Percentiles rank a stretch among this genome's conserved stretches.
Evolutionary conservation across 495 filamentous ascomycete species (phyloP).

Genomic region (Haplographium delicatum): DNA sequence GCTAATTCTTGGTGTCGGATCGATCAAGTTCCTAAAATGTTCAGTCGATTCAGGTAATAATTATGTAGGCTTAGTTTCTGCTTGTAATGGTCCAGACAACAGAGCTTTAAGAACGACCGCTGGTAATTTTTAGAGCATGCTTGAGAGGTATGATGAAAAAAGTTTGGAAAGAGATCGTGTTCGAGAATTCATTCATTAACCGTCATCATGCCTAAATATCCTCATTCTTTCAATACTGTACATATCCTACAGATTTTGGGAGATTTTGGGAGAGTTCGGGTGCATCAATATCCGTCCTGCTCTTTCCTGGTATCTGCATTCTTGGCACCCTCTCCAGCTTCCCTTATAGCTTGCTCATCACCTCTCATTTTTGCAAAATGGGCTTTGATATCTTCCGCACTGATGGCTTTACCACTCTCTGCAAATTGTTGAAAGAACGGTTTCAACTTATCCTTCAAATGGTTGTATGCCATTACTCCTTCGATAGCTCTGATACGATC

Average conservation of each 20-base stretch:
- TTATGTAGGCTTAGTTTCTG: too few species aligned
- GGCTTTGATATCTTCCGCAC: conserved; percentile 89
- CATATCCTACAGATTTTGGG: conserved; percentile 3
- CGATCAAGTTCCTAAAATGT: not conserved
- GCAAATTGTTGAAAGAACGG: conserved; percentile 89
- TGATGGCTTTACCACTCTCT: conserved; percentile 77
- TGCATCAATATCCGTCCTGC: conserved; percentile 50
- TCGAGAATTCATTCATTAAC: too few species aligned
- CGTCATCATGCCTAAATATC: too few species aligned
- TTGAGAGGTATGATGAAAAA: too few species aligned
- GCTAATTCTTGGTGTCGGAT: too few species aligned
- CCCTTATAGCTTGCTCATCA: conserved; percentile 58
- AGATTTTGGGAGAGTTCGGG: too few species aligned
- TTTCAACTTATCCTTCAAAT: conserved; percentile 90
- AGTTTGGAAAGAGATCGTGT: too few species aligned
- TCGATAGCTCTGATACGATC: conserved; percentile 92
- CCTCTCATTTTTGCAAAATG: conserved; percentile 93
- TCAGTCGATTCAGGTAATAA: too few species aligned
- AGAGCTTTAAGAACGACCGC: too few species aligned
- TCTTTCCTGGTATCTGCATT: conserved; percentile 46
- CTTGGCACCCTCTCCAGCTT: conserved; percentile 39
- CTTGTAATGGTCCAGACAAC: too few species aligned
- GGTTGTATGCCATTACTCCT: conserved; percentile 95
- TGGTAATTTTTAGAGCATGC: too few species aligned
- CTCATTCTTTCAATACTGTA: too few species aligned